Percentiles rank a stretch among this genome's conserved stretches.
Evolutionary conservation across 2,329 filamentous ascomycete species (phyloP).

Genomic region (Trichophyton mentagrophytes): DNA sequence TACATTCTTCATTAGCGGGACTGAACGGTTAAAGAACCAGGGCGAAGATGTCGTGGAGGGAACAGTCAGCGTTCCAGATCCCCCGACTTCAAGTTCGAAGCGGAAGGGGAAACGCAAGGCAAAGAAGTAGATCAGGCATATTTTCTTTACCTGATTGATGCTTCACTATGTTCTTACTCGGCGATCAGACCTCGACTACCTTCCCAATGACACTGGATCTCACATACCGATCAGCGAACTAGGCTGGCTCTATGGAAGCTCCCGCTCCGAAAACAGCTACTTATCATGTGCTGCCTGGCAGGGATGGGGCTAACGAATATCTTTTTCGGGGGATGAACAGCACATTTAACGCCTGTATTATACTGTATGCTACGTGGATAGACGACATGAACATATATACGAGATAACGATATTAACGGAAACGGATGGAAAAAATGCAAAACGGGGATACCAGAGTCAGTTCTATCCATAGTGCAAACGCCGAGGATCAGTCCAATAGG

Average conservation of each 20-base stretch:
- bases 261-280: background rate
- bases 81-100: constrained; percentile 38
- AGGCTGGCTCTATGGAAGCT: background rate
- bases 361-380: background rate
- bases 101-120: constrained; percentile 30
- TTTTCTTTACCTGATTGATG: background rate
- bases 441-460: background rate
- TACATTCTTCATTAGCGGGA: constrained; percentile 72
- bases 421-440: background rate
- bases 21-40: constrained; percentile 61
- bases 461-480: background rate
- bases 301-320: background rate
- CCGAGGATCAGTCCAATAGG: background rate
- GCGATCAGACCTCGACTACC: background rate
- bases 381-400: background rate
- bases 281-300: background rate
- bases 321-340: background rate
- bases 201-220: background rate
- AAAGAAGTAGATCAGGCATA: background rate
- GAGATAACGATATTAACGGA: background rate
- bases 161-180: background rate
- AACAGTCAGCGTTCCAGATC: constrained; percentile 52
- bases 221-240: background rate
- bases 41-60: constrained; percentile 65
- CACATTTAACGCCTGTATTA: background rate